Conservation (phyloP, 1,139 yeast genomes). For the Saccharomyces hybrid region DNA sequence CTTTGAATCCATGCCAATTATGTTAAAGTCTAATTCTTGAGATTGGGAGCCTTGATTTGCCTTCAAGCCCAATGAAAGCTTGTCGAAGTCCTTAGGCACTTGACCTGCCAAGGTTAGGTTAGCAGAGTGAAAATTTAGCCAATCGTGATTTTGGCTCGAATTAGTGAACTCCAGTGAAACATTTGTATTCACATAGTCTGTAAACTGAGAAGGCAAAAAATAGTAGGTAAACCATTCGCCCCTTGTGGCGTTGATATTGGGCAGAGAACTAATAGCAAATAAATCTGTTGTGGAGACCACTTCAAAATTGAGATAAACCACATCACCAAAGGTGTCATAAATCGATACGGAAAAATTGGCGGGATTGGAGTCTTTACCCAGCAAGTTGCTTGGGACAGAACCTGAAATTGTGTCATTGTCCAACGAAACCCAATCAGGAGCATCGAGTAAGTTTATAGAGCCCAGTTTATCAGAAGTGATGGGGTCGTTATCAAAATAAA, state of each 20-base stretch:
- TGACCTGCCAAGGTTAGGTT: conserved; percentile 64
- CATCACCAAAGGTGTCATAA: conserved; percentile 56
- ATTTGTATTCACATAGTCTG: conserved; percentile 45
- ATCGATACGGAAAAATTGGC: conserved; percentile 48
- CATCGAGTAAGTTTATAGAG: conserved; percentile 39
- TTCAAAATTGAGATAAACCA: conserved; percentile 50
- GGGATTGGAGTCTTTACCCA: conserved; percentile 35
- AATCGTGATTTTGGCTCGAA: conserved; percentile 36
- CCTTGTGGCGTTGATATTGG: conserved; percentile 59
- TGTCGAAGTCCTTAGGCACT: conserved; percentile 54
- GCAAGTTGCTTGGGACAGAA: conserved; percentile 41
- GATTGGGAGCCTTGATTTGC: conserved; percentile 41
- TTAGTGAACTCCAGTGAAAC: conserved; percentile 40
- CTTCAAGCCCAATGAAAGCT: conserved; percentile 40
- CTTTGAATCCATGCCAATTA: conserved; percentile 45
- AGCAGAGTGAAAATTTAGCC: conserved; percentile 56
- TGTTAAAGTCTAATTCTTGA: conserved; percentile 43
- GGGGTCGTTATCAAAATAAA: conserved; percentile 52
- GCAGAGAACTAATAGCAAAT: conserved; percentile 46
- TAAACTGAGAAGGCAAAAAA: conserved; percentile 46
- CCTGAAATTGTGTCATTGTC: conserved; percentile 47
- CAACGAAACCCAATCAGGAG: conserved; percentile 57
- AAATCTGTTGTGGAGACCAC: conserved; percentile 35
- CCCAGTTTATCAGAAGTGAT: conserved; percentile 50
- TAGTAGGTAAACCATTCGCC: conserved; percentile 52